Evolutionary conservation across 495 filamentous ascomycete genomes (phyloP).

Genomic region (Parathielavia appendiculata): DNA sequence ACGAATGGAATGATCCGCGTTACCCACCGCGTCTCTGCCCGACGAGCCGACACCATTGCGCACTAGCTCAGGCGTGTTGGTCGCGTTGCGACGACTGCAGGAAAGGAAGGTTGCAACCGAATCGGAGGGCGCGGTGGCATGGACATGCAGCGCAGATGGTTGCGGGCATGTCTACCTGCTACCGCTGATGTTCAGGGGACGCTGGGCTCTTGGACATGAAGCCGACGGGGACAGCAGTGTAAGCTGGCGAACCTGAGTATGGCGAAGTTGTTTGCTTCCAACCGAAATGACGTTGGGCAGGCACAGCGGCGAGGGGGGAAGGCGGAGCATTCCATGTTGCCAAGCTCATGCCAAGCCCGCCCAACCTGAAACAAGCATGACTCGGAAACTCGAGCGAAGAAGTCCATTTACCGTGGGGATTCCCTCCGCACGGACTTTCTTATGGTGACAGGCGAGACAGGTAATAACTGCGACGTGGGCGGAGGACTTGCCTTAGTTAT

Average conservation of each 20-base stretch:
- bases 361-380: no score
- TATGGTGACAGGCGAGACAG: no score
- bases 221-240: no score
- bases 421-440: no score
- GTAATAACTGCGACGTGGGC: no score
- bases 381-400: no score
- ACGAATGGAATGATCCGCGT: conserved; percentile 40
- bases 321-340: no score
- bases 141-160: conserved; percentile 1
- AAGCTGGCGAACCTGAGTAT: not conserved
- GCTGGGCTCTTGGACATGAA: not conserved
- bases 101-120: not conserved
- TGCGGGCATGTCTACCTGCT: not conserved
- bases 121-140: not conserved
- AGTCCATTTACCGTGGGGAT: no score
- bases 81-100: not conserved
- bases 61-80: not conserved
- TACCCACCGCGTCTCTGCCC: conserved; percentile 42
- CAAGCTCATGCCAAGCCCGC: no score
- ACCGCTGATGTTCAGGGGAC: not conserved
- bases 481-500: no score
- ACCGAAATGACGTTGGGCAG: not conserved
- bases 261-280: not conserved
- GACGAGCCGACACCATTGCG: conserved; percentile 30
- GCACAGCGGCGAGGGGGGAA: not conserved